phyloP scores from a whole-genome alignment of 768 basidiomycete species.

The Mycena pura region DNA sequence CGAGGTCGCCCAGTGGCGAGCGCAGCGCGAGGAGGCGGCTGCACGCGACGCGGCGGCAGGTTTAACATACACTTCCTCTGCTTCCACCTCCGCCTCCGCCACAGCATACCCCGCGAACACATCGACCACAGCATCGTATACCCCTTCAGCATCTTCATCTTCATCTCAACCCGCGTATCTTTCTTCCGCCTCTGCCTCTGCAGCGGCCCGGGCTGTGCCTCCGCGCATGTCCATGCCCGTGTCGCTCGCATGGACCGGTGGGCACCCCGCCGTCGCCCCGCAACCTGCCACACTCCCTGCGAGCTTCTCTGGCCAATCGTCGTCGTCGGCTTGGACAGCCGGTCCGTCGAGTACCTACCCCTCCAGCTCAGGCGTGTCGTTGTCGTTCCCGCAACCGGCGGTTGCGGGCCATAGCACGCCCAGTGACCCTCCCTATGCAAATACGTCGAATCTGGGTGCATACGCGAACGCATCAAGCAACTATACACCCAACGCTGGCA shows the following conservation, averaged over 20 bases:
- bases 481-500: too few species aligned
- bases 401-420: too few species aligned
- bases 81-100: background rate
- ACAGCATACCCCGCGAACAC: background rate
- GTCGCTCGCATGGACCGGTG: background rate
- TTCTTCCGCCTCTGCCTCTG: background rate
- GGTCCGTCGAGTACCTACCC: background rate
- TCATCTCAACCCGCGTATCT: background rate
- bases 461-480: too few species aligned
- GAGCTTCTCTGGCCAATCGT: too few species aligned
- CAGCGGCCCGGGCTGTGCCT: background rate
- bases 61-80: background rate
- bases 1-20: slow-evolving; percentile 12
- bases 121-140: too few species aligned
- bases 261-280: background rate
- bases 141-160: background rate
- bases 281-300: slow-evolving; percentile 1
- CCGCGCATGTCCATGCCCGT: background rate
- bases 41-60: background rate
- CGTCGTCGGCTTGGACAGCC: too few species aligned
- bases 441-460: too few species aligned
- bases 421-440: too few species aligned
- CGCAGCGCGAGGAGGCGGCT: slow-evolving; percentile 9
- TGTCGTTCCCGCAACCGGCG: too few species aligned
- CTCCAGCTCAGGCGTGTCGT: background rate